Base-by-base conservation (phyloP, 2,329 filamentous ascomycete genomes). In the Fusarium denticulatum region DNA sequence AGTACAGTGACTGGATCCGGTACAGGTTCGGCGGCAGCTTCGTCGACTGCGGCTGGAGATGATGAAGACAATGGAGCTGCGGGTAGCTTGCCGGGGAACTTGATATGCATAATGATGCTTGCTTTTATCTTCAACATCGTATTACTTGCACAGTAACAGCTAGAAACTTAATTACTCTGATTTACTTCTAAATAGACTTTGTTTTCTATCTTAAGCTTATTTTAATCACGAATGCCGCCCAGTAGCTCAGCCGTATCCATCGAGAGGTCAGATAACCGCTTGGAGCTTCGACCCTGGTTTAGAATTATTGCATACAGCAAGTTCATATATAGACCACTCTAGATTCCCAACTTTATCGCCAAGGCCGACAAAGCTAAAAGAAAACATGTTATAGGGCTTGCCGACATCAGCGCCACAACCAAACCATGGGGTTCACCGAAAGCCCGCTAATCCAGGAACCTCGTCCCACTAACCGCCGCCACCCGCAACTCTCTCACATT, bases 201-300 rank as follows among this genome's bases (percentile, higher is more conserved):
- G 5, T 16, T 30, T 1, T n/a, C 20, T 7, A 12, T 9, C 22
- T n/a, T 30, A 3, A 6, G 6, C 7, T 30, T 3, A n/a, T n/a
- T 15, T 30, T 9, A 3, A 6, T 30, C 4, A 16, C 7, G 1
- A n/a, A n/a, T 16, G 3, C 16, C 10, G 14, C 14, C 14, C 4
- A 49, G 16, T 7, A 18, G 7, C 5, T 22, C 16, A n/a, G 26
- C 20, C 26, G 10, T 28, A 28, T 47, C 14, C 26, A n/a, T n/a
- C 9, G 14, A 30, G 20, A 30, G 7, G 26, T 26, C 6, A 22
- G 6, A 22, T 7, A 22, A 30, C 6, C 14, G 11, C 6, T 47
- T 16, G 13, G 9, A 22, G 7, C 9, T 30, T 30, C 10, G 1
- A 30, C n/a, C 13, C 22, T 30, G 4, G 9, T 47, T 47, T 12